Percentiles rank a stretch among this genome's conserved stretches.
phyloP scores from a whole-genome alignment of 345 rosid genomes.

The Turnera subulata region DNA sequence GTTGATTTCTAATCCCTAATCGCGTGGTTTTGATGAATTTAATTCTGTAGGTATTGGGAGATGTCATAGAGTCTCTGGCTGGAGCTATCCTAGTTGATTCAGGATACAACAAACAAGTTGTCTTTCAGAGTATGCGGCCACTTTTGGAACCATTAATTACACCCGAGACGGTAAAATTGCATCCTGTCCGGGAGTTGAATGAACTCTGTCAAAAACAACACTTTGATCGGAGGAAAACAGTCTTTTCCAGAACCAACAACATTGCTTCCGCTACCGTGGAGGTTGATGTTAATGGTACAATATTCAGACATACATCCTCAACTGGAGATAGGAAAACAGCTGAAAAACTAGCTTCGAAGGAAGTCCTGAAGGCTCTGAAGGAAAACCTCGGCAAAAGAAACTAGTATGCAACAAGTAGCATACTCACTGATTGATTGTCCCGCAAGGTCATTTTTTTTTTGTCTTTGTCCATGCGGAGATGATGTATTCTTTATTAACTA shows the following conservation, averaged over 20 bases:
- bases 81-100: slow-evolving; percentile 92
- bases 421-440: too few species aligned
- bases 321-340: slow-evolving; percentile 50
- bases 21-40: too few species aligned
- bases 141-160: slow-evolving; percentile 70
- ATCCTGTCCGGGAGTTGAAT: slow-evolving; percentile 59
- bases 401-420: too few species aligned
- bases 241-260: slow-evolving; percentile 16
- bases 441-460: too few species aligned
- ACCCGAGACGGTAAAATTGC: slow-evolving; percentile 53
- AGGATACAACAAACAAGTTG: slow-evolving; percentile 51
- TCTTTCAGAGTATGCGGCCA: slow-evolving; percentile 58
- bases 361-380: slow-evolving; percentile 52
- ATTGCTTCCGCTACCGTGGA: slow-evolving; percentile 32
- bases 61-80: slow-evolving; percentile 75
- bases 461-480: too few species aligned
- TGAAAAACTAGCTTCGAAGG: slow-evolving; percentile 52
- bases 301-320: slow-evolving; percentile 29
- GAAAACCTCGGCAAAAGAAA: background rate
- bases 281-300: slow-evolving; percentile 47
- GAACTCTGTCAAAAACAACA: slow-evolving; percentile 50
- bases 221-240: slow-evolving; percentile 20
- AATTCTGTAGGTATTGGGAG: slow-evolving; percentile 79
- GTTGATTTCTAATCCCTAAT: too few species aligned
- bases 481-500: too few species aligned